phyloP scores from a whole-genome alignment of 2,329 filamentous ascomycete species.

The Aspergillus sojae region DNA sequence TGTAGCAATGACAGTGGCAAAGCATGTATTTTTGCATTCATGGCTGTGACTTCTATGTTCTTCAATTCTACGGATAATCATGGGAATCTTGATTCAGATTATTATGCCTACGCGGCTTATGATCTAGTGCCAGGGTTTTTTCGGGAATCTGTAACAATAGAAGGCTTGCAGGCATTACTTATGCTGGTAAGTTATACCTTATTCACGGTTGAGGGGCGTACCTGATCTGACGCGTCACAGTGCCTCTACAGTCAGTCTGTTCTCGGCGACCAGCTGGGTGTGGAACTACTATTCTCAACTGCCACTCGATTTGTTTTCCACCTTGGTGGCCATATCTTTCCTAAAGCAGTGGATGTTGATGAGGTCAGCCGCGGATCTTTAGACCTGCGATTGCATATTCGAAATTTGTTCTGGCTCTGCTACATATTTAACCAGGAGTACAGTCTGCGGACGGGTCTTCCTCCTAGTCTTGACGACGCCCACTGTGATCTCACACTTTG shows the following conservation, averaged over 20 bases:
- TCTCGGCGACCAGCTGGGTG: slow-evolving; percentile 1
- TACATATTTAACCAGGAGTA: slow-evolving; percentile 8
- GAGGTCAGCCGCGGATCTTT: background rate
- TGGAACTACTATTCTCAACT: background rate
- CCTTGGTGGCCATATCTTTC: slow-evolving; percentile 12
- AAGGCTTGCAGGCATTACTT: slow-evolving; percentile 15
- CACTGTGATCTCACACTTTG: slow-evolving; percentile 14
- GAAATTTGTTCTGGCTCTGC: slow-evolving; percentile 16
- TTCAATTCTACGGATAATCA: background rate
- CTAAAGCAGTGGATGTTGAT: background rate
- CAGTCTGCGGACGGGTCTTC: slow-evolving; percentile 14
- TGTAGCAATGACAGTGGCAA: slow-evolving; percentile 6
- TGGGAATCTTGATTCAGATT: background rate
- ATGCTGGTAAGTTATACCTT: slow-evolving; percentile 8
- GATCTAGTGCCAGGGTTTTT: background rate
- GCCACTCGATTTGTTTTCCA: slow-evolving; percentile 16
- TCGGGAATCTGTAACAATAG: slow-evolving; percentile 8
- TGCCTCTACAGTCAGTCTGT: slow-evolving; percentile 1
- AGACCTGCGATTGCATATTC: slow-evolving; percentile 2
- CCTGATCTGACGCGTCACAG: background rate
- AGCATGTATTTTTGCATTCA: slow-evolving; percentile 15
- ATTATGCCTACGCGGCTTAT: slow-evolving; percentile 5
- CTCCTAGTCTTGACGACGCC: slow-evolving; percentile 7
- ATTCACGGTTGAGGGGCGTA: background rate
- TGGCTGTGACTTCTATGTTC: slow-evolving; percentile 6